Conservation (phyloP, 1,284 basidiomycete genomes). For the Naganishia liquefaciens region DNA sequence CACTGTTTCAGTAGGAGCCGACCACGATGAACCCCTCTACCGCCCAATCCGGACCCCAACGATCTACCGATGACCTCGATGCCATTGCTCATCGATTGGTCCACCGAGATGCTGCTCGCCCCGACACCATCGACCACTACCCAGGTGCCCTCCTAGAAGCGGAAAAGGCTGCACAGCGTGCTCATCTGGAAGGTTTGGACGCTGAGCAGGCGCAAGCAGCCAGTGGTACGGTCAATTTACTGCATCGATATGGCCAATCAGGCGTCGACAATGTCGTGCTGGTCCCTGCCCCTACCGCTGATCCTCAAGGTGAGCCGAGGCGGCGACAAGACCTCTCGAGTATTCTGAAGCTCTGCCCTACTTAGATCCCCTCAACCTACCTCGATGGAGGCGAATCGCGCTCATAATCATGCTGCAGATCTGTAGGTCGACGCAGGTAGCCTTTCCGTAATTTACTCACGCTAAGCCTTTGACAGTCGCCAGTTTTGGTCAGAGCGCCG, state of each 20-base stretch:
- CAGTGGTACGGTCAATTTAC: slow-evolving; percentile 7
- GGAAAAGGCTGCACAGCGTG: slow-evolving; percentile 6
- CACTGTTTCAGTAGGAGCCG: slow-evolving; percentile 14
- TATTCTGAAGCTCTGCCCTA: neutral
- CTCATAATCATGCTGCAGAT: slow-evolving; percentile 11
- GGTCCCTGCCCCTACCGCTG: slow-evolving; percentile 8
- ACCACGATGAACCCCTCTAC: slow-evolving; percentile 1
- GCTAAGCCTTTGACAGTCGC: slow-evolving; percentile 2
- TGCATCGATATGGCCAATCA: slow-evolving; percentile 9
- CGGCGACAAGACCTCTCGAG: neutral
- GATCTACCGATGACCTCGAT: neutral
- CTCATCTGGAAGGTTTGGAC: neutral
- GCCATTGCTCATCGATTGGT: slow-evolving; percentile 1
- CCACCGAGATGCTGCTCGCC: slow-evolving; percentile 2
- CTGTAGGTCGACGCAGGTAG: slow-evolving; percentile 3
- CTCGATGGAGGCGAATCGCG: slow-evolving; percentile 10
- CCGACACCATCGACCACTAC: slow-evolving; percentile 11
- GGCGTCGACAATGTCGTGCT: slow-evolving; percentile 11
- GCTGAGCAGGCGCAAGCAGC: slow-evolving; percentile 13
- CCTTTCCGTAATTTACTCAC: too few relatives aligned
- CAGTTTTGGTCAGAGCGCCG: slow-evolving; percentile 17
- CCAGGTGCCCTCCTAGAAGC: slow-evolving; percentile 3
- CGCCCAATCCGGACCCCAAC: neutral
- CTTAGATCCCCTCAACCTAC: slow-evolving; percentile 11
- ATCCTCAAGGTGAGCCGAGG: slow-evolving; percentile 9